These are phyloP conservation scores for Saccharomycopsis lassenensis DNA, from an alignment of 805 yeast genomes.

Conservation along the genomic window DNA sequence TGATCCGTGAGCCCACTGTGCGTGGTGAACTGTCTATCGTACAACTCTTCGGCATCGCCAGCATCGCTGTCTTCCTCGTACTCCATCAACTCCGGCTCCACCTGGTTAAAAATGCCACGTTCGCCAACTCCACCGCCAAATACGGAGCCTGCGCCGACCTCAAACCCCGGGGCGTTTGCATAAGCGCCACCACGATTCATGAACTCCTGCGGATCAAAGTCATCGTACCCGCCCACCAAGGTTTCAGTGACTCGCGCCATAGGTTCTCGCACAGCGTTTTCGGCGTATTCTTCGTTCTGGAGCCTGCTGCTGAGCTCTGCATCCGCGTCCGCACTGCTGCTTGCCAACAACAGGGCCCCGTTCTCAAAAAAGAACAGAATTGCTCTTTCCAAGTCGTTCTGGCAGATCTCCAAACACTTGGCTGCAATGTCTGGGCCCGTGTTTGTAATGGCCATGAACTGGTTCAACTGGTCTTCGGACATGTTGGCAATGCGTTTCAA, in stretches of 20 bases:
- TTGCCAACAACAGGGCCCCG: slow-evolving; percentile 24
- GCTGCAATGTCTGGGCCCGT: slow-evolving; percentile 57
- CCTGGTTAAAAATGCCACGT: slow-evolving; percentile 28
- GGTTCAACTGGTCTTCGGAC: slow-evolving; percentile 45
- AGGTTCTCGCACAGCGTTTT: slow-evolving; percentile 52
- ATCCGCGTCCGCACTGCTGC: slow-evolving; percentile 9
- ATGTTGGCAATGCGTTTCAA: too few relatives aligned
- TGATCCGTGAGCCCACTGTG: slow-evolving; percentile 23
- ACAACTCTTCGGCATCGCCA: slow-evolving; percentile 29
- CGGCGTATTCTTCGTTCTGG: slow-evolving; percentile 50
- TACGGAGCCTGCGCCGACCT: slow-evolving; percentile 1
- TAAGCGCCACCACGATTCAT: too few relatives aligned
- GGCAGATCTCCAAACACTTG: slow-evolving; percentile 71
- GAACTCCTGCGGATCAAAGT: too few relatives aligned
- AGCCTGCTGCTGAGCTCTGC: slow-evolving; percentile 50
- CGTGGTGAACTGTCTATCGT: slow-evolving; percentile 21
- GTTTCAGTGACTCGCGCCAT: slow-evolving; percentile 43
- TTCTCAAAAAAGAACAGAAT: slow-evolving; percentile 73
- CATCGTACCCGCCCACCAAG: slow-evolving; percentile 16
- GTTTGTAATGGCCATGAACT: slow-evolving; percentile 79
- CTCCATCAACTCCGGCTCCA: slow-evolving; percentile 27
- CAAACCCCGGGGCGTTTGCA: background rate
- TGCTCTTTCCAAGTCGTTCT: slow-evolving; percentile 71
- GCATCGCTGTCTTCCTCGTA: slow-evolving; percentile 30
- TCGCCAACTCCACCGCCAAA: slow-evolving; percentile 4